A percentile compares a stretch with the other conserved stretches of the same genome.
Conservation (phyloP, 257 asterid genomes). For the Petrea volubilis region DNA sequence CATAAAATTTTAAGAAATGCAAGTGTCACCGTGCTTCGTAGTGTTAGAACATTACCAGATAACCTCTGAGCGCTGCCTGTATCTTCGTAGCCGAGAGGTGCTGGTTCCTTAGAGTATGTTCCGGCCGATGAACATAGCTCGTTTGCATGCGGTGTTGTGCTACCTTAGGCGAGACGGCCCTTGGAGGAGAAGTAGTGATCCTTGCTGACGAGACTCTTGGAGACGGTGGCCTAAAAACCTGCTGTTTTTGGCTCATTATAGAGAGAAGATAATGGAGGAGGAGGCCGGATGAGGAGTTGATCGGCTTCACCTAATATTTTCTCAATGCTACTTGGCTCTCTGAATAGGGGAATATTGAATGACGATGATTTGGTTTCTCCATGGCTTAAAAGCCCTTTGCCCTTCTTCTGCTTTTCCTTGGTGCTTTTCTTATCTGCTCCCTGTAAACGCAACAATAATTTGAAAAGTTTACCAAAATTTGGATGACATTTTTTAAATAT, state of each 20-base stretch:
- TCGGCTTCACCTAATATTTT: conserved; percentile 91
- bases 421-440: conserved; percentile 57
- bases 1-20: too few relatives aligned
- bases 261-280: conserved; percentile 30
- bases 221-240: conserved; percentile 42
- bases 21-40: too few relatives aligned
- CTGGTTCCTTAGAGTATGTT: conserved; percentile 50
- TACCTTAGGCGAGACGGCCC: conserved; percentile 12
- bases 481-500: too few relatives aligned
- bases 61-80: conserved; percentile 82
- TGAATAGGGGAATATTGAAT: conserved; percentile 74
- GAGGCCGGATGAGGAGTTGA: conserved; percentile 53
- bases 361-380: conserved; percentile 74
- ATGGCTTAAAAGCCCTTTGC: conserved; percentile 49
- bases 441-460: conserved; percentile 46
- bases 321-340: conserved; percentile 91
- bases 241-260: conserved; percentile 34
- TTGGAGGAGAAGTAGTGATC: conserved; percentile 17
- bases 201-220: conserved; percentile 42
- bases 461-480: too few relatives aligned
- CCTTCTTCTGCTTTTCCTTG: conserved; percentile 73
- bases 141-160: conserved; percentile 42
- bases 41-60: conserved; percentile 55
- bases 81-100: conserved; percentile 69
- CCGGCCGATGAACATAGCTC: conserved; percentile 57